These are phyloP conservation scores for Porcisia hertigi DNA, from an alignment of 208 protist genomes.

Conservation along the genomic window DNA sequence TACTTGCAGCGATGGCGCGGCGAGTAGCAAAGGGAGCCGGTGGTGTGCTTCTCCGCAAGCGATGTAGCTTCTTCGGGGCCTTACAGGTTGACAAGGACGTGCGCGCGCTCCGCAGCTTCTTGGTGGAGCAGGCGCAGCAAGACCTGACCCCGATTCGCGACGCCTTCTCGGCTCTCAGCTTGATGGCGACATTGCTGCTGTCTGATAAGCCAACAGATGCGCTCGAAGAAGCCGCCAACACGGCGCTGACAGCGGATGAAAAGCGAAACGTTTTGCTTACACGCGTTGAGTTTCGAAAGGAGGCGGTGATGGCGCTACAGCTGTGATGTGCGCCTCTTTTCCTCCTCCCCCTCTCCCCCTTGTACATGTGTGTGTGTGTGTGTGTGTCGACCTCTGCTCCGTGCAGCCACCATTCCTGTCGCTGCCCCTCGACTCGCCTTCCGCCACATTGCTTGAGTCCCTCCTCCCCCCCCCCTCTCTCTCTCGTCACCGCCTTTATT, in stretches of 20 bases:
- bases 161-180: slow-evolving; percentile 48
- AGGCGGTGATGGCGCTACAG: slow-evolving; percentile 57
- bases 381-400: background rate
- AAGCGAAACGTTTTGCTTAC: slow-evolving; percentile 62
- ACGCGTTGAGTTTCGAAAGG: slow-evolving; percentile 66
- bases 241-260: slow-evolving; percentile 73
- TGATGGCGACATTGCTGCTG: slow-evolving; percentile 64
- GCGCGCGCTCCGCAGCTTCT: slow-evolving; percentile 66
- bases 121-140: slow-evolving; percentile 43
- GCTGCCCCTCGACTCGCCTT: background rate
- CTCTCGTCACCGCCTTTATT: background rate
- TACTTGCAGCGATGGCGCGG: slow-evolving; percentile 49
- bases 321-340: slow-evolving; percentile 25
- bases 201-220: slow-evolving; percentile 69
- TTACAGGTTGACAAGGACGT: slow-evolving; percentile 86
- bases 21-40: slow-evolving; percentile 32
- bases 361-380: background rate
- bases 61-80: slow-evolving; percentile 65
- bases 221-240: slow-evolving; percentile 58
- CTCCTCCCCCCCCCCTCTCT: background rate
- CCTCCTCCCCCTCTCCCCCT: too few species aligned
- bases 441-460: background rate
- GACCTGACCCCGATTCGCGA: slow-evolving; percentile 59
- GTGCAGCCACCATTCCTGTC: background rate
- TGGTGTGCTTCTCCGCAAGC: slow-evolving; percentile 50